A percentile compares a stretch with the other conserved stretches of the same genome.
Evolutionary conservation across 2,329 filamentous ascomycete species (phyloP).

Genomic region (Stachybotrys chartarum): DNA sequence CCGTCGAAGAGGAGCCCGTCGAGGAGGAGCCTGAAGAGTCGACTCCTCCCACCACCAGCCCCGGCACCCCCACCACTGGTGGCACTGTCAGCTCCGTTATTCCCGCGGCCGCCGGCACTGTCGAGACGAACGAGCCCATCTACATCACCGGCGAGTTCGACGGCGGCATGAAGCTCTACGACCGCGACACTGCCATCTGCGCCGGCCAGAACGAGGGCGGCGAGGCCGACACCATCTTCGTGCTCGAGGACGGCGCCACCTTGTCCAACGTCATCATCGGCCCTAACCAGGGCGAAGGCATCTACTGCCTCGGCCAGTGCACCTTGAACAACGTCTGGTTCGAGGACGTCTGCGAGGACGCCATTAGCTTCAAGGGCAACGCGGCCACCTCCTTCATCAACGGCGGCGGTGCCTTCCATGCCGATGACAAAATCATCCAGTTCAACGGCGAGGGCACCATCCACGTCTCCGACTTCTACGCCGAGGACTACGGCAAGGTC

Average conservation of each 20-base stretch:
- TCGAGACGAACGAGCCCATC: neutral
- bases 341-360: slow-evolving; percentile 30
- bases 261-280: slow-evolving; percentile 40
- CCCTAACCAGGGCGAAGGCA: slow-evolving; percentile 33
- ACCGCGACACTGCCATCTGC: neutral
- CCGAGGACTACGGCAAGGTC: slow-evolving; percentile 38
- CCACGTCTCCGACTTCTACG: slow-evolving; percentile 32
- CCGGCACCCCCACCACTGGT: neutral
- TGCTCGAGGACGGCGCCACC: slow-evolving; percentile 32
- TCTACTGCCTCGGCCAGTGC: slow-evolving; percentile 38
- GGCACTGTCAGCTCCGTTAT: neutral
- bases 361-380: slow-evolving; percentile 23
- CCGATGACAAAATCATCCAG: slow-evolving; percentile 38
- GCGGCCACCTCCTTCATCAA: slow-evolving; percentile 27
- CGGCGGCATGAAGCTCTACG: neutral
- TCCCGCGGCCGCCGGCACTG: neutral
- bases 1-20: neutral
- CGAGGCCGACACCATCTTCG: slow-evolving; percentile 23
- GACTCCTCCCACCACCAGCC: neutral
- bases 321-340: slow-evolving; percentile 32
- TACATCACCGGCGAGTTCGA: neutral
- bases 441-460: slow-evolving; percentile 39
- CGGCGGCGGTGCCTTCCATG: slow-evolving; percentile 36
- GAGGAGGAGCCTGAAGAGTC: neutral
- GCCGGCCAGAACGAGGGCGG: slow-evolving; percentile 6